Evolutionary conservation across 306 rosid genomes (phyloP), one percentile per base, ranked within the genome.

Genomic region (Boehmeria nivea): DNA sequence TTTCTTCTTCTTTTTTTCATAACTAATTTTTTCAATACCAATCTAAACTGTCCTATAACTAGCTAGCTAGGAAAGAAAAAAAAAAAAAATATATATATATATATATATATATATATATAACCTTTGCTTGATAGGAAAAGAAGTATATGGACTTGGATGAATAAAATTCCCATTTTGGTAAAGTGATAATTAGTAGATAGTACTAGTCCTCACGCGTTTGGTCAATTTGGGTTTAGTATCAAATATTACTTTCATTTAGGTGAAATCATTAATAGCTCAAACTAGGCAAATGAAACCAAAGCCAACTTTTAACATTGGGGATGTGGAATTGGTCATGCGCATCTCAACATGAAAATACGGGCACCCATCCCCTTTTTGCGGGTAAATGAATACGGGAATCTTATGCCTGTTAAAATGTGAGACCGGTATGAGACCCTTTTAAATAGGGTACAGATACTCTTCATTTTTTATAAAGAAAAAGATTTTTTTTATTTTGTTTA

Each of bases 181-280:
- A 16, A 51, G 17, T 26, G 56, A 27, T 14, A 25, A 26, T 31
- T 0, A 20, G 2, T 36, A 1, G 9, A 11, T n/a, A n/a, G n/a
- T n/a, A n/a, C n/a, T n/a, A 6, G 25, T 19, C 17, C 60, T 54
- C 27, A 27, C 17, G 59, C 59, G 59, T 53, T 17, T 20, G 8
- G 14, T 24, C 51, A 21, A n/a, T 53, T 66, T 45, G 12, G 59
- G 22, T 23, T 24, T 51, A 34, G 59, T 43, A 39, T 25, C 23
- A 56, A n/a, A 26, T 15, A 15, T 33, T 46, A 25, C 68, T 65
- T 31, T 12, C 10, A 9, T 56, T 15, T 19, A 50, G 20, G 45
- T 49, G 60, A 50, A 43, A 63, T 23, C 66, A 59, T 24, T 33
- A 43, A 23, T 18, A 54, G 40, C 36, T 46, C 3, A 4, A 59